These are phyloP conservation scores for Hericium coralloides DNA, from an alignment of 768 basidiomycete species.

Conservation along the genomic window DNA sequence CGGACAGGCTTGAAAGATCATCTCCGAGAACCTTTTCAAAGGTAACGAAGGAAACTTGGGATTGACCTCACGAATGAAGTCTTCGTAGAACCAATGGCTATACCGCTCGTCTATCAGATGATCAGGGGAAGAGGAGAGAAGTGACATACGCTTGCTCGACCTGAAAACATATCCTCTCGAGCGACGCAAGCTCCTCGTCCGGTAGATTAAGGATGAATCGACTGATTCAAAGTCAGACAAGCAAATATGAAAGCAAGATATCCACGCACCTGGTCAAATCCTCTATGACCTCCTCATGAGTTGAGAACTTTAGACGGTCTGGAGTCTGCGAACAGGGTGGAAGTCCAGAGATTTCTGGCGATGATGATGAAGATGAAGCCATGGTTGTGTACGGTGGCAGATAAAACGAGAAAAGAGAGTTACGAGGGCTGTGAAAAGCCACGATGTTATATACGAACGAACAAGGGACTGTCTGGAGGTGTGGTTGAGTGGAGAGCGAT, in stretches of 20 bases:
- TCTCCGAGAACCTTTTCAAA: slow-evolving; percentile 88
- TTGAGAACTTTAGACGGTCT: slow-evolving; percentile 53
- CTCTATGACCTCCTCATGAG: slow-evolving; percentile 80
- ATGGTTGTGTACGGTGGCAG: slow-evolving; percentile 29
- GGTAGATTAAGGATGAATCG: slow-evolving; percentile 97
- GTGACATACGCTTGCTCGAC: slow-evolving; percentile 96
- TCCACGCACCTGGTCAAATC: slow-evolving; percentile 71
- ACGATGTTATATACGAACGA: slow-evolving; percentile 23
- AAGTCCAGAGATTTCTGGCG: slow-evolving; percentile 53
- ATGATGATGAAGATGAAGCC: slow-evolving; percentile 73
- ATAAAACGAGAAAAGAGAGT: slow-evolving; percentile 23
- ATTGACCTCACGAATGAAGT: slow-evolving; percentile 91
- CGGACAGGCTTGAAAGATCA: slow-evolving; percentile 81
- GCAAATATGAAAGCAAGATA: slow-evolving; percentile 10
- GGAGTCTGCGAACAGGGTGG: slow-evolving; percentile 29
- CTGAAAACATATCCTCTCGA: slow-evolving; percentile 96
- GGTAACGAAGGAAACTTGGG: slow-evolving; percentile 79
- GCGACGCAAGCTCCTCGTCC: slow-evolving; percentile 79
- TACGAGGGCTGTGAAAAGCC: slow-evolving; percentile 21
- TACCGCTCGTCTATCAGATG: slow-evolving; percentile 8
- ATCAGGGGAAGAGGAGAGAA: slow-evolving; percentile 7
- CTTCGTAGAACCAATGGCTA: slow-evolving; percentile 99
- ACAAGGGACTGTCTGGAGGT: slow-evolving; percentile 9
- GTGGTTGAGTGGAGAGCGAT: slow-evolving; percentile 2
- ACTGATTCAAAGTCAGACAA: slow-evolving; percentile 29